Evolutionary conservation across 805 yeast genomes (phyloP).

Genomic region (Myxozyma melibiosi): DNA sequence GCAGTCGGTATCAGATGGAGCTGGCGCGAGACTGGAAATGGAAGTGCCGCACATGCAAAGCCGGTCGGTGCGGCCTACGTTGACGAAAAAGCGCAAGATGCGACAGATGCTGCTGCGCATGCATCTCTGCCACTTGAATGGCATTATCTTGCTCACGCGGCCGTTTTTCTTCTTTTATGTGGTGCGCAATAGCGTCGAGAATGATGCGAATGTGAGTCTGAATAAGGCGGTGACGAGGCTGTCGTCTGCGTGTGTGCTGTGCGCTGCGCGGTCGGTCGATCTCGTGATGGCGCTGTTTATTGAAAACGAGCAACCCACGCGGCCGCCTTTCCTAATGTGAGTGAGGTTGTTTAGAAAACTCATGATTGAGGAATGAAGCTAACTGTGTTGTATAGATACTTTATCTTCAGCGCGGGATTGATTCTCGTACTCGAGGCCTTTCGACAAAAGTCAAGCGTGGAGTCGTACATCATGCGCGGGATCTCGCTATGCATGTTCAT

Average conservation of each 20-base stretch:
- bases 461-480: slow-evolving; percentile 30
- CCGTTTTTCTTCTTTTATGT: slow-evolving; percentile 30
- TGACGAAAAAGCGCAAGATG: slow-evolving; percentile 1
- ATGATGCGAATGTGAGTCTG: not conserved
- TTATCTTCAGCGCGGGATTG: slow-evolving; percentile 28
- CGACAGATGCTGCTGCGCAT: slow-evolving; percentile 26
- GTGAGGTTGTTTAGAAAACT: not conserved
- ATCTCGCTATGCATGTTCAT: slow-evolving; percentile 27
- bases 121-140: slow-evolving; percentile 34
- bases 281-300: slow-evolving; percentile 28
- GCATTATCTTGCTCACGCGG: slow-evolving; percentile 33
- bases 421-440: slow-evolving; percentile 25
- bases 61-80: slow-evolving; percentile 19
- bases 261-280: slow-evolving; percentile 31
- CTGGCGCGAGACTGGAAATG: not conserved
- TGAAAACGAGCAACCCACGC: slow-evolving; percentile 29
- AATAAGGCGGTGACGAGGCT: slow-evolving; percentile 20
- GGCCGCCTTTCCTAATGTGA: slow-evolving; percentile 23
- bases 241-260: slow-evolving; percentile 30
- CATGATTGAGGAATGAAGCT: not conserved
- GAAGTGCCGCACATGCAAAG: slow-evolving; percentile 22
- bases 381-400: slow-evolving; percentile 4
- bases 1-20: not conserved
- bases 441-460: slow-evolving; percentile 24
- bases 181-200: slow-evolving; percentile 11